These are phyloP conservation scores for Pythium insidiosum DNA, from an alignment of 352 stramenopile genomes.

Conservation along the genomic window DNA sequence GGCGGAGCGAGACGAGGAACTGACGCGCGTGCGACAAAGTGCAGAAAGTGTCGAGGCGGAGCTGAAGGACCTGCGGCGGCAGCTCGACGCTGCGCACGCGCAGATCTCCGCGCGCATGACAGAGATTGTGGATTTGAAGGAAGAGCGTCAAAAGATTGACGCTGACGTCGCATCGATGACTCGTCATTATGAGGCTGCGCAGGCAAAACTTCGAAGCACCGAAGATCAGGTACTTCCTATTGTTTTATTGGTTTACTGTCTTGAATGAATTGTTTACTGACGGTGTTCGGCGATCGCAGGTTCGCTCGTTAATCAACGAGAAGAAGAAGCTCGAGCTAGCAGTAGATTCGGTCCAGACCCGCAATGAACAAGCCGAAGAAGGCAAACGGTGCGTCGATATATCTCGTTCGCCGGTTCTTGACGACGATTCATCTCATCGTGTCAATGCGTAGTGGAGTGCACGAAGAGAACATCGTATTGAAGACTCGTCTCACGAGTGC, in stretches of 20 bases:
- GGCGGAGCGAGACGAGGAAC: conserved; percentile 5
- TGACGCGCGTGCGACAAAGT: background rate
- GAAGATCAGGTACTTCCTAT: conserved; percentile 11
- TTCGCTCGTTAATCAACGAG: background rate
- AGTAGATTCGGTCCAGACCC: conserved; percentile 10
- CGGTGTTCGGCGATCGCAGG: no score
- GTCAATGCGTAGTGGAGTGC: conserved; percentile 2
- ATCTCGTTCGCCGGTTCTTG: no score
- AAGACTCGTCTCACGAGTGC: background rate
- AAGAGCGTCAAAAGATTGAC: conserved; percentile 4
- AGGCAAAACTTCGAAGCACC: conserved; percentile 3
- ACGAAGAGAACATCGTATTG: conserved; percentile 11
- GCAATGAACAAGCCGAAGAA: conserved; percentile 10
- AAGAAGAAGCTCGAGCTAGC: conserved; percentile 7
- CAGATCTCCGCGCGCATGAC: no score
- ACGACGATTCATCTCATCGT: no score
- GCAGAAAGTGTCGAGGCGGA: background rate
- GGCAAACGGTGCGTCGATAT: conserved; percentile 12
- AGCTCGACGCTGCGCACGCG: background rate
- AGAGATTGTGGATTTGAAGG: no score
- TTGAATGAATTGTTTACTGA: no score
- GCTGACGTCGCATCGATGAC: conserved; percentile 9
- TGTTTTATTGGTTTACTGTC: conserved; percentile 1
- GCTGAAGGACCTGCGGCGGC: background rate
- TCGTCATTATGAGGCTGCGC: background rate